Conservation (phyloP, 139 green algal species). For the Marvania coccoides region DNA sequence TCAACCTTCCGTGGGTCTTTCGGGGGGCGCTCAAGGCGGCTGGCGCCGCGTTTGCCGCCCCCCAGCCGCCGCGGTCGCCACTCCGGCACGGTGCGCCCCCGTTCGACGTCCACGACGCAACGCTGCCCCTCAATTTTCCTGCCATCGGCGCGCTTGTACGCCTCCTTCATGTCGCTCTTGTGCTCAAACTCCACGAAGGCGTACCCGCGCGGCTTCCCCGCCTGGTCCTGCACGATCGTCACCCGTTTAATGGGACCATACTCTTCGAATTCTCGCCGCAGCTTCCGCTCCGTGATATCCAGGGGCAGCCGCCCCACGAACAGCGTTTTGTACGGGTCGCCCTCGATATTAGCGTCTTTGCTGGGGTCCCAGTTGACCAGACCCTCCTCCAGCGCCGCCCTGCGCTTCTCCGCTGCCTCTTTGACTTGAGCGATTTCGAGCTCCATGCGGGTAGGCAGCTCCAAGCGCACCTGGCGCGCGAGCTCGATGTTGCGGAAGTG, state of each 20-base stretch:
- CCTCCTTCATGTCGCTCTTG: slow-evolving; percentile 89
- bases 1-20: slow-evolving; percentile 48
- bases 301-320: slow-evolving; percentile 71
- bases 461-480: slow-evolving; percentile 50
- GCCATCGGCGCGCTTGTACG: slow-evolving; percentile 79
- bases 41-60: slow-evolving; percentile 70
- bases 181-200: slow-evolving; percentile 88
- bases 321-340: slow-evolving; percentile 85
- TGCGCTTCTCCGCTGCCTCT: background rate
- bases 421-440: background rate
- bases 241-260: slow-evolving; percentile 77
- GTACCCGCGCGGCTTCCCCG: slow-evolving; percentile 78
- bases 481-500: slow-evolving; percentile 68
- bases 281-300: slow-evolving; percentile 73
- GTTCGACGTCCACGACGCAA: slow-evolving; percentile 80
- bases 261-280: slow-evolving; percentile 79
- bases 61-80: slow-evolving; percentile 68
- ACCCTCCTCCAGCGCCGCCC: slow-evolving; percentile 35
- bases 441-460: slow-evolving; percentile 18
- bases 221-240: slow-evolving; percentile 61
- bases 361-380: slow-evolving; percentile 52
- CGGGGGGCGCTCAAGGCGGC: slow-evolving; percentile 18
- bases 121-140: slow-evolving; percentile 69
- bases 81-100: slow-evolving; percentile 74
- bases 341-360: slow-evolving; percentile 68